Evolutionary conservation across 2,329 filamentous ascomycete species (phyloP), one percentile per base, ranked within the genome.

Genomic region (Juglanconis sp.): DNA sequence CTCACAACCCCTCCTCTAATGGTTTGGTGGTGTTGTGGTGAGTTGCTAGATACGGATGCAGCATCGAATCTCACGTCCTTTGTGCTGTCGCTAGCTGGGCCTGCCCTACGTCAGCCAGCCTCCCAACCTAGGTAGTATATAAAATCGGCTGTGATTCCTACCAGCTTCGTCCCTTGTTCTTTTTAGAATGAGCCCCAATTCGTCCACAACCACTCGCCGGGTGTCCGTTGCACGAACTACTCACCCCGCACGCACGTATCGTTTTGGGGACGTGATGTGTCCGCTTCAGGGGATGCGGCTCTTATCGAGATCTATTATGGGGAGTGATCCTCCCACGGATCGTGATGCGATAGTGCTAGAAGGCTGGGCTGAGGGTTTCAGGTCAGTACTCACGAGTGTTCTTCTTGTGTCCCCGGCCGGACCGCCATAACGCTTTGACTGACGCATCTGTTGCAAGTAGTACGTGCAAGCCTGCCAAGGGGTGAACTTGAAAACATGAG

Each of bases 361-460:
- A 44, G 61, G 57, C 2, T 63, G 61, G 61, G 57, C 61, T 4
- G 61, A 63, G 40, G 61, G 61, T 15, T 63, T 63, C 36, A 63
- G 61, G 61, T 60, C n/a, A 35, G 57, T 52, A 10, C 17, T 15
- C 24, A 2, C 24, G 24, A 24, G 24, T 24, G 2, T 24, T 24
- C 24, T 24, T 24, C 24, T 24, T 24, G 24, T 24, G 6, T 6
- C 17, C 15, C 6, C 53, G 5, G 13, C 32, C 10, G 11, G 9
- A 5, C 11, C 1, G 9, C 7, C 13, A 24, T 44, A 11, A n/a
- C 7, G 11, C 34, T n/a, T 5, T 40, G 1, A 5, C 30, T 44
- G n/a, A 60, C 17, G 13, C 1, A 3, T 6, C n/a, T 42, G 8
- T 44, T 4, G 15, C 15, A 17, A 49, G n/a, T 31, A 62, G 60